These are phyloP conservation scores for Gossypium longicalyx DNA, from an alignment of 345 rosid species.

Conservation along the genomic window DNA sequence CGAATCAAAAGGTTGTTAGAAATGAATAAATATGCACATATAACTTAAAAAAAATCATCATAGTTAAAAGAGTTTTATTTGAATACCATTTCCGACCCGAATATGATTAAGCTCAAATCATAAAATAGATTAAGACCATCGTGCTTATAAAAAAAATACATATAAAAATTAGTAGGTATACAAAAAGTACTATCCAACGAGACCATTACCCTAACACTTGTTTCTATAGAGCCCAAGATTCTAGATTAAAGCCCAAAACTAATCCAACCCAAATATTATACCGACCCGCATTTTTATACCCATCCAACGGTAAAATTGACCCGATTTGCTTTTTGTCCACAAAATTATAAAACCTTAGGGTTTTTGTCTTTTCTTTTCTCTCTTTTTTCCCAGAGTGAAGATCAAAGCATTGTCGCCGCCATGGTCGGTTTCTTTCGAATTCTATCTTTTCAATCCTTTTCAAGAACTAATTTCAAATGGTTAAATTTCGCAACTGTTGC, in stretches of 20 bases:
- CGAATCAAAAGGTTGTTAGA: rapidly evolving
- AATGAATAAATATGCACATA: too few relatives aligned
- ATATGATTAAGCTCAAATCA: too few relatives aligned
- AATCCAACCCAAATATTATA: background rate
- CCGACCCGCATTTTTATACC: background rate
- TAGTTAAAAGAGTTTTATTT: too few relatives aligned
- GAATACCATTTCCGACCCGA: too few relatives aligned
- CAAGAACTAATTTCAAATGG: background rate
- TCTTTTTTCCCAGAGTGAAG: background rate
- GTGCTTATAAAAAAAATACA: too few relatives aligned
- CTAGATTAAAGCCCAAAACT: background rate
- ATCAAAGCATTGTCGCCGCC: conserved; percentile 6
- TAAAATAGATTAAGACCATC: too few relatives aligned
- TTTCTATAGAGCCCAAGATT: background rate
- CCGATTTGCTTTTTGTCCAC: background rate
- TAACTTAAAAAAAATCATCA: too few relatives aligned
- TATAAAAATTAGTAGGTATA: too few relatives aligned
- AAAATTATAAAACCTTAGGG: conserved; percentile 17
- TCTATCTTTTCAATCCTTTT: background rate
- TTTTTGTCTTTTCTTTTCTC: background rate
- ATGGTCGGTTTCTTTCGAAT: background rate
- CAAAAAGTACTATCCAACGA: background rate
- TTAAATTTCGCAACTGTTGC: background rate
- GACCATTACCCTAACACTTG: background rate
- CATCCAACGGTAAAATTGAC: background rate